Conservation (phyloP, 1,284 basidiomycete genomes). For the Lentinula novae-zelandiae region DNA sequence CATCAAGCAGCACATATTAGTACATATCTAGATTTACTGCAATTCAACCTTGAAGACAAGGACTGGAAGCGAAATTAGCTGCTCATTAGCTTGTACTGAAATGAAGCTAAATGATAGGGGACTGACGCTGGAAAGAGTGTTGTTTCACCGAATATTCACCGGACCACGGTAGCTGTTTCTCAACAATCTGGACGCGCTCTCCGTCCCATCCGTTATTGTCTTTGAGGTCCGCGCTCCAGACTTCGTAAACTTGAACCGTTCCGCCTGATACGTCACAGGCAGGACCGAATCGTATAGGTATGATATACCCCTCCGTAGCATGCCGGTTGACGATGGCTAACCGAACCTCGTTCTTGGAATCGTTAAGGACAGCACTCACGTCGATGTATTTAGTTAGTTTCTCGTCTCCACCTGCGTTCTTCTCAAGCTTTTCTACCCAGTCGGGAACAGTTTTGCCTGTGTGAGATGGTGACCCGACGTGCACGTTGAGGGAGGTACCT, state of each 20-base stretch:
- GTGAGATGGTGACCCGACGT: conserved; percentile 38
- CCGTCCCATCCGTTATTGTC: conserved; percentile 39
- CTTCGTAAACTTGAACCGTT: conserved; percentile 37
- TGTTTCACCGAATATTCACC: conserved; percentile 37
- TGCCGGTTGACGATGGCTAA: conserved; percentile 48
- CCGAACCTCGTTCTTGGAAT: conserved; percentile 31
- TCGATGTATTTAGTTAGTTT: conserved; percentile 41
- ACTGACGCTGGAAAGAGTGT: conserved; percentile 44
- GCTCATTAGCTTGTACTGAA: too few relatives aligned
- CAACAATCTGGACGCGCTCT: conserved; percentile 36
- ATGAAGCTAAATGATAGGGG: not conserved
- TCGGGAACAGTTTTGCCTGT: conserved; percentile 43
- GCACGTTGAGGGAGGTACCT: conserved; percentile 39
- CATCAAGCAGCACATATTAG: too few relatives aligned
- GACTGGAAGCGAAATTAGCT: not conserved
- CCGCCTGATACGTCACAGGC: conserved; percentile 18
- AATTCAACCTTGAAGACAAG: not conserved
- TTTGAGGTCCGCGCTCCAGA: conserved; percentile 39
- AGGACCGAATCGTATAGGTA: conserved; percentile 37
- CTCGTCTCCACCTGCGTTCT: conserved; percentile 30
- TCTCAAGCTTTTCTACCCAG: conserved; percentile 40
- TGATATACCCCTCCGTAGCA: conserved; percentile 27
- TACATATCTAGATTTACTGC: not conserved
- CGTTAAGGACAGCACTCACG: conserved; percentile 41
- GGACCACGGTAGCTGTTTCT: conserved; percentile 29